Evolutionary conservation across 192 early-diverging fungal genomes (phyloP).

Genomic region (Lobosporangium transversale): DNA sequence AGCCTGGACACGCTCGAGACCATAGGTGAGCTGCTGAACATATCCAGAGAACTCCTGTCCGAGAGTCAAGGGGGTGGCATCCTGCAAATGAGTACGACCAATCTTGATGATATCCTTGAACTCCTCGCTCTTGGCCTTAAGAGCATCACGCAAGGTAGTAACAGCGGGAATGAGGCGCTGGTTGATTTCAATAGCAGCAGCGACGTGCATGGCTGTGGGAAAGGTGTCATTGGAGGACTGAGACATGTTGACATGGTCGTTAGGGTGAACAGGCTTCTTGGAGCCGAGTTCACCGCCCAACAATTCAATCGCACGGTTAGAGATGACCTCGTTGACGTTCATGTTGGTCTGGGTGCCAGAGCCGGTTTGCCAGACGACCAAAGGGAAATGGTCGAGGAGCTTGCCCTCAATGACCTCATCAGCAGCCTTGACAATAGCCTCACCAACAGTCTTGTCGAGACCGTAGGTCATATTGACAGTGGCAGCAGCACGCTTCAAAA

Average conservation of each 20-base stretch:
- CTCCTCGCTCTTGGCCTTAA: conserved; percentile 80
- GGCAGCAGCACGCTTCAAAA: conserved; percentile 95
- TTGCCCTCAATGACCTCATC: conserved; percentile 94
- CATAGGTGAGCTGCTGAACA: conserved; percentile 88
- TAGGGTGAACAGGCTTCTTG: conserved; percentile 97
- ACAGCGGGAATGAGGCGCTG: conserved; percentile 88
- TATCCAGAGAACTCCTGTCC: conserved; percentile 99
- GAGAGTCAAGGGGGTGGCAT: conserved; percentile 97
- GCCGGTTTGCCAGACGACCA: conserved; percentile 99
- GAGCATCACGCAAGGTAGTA: conserved; percentile 78
- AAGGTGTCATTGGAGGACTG: conserved; percentile 99
- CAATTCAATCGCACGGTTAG: conserved; percentile 98
- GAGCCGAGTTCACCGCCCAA: conserved; percentile 89
- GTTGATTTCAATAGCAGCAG: conserved; percentile 90
- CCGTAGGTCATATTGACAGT: conserved; percentile 93
- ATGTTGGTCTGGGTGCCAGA: conserved; percentile 99
- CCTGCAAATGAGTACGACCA: conserved; percentile 98
- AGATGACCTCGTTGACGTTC: conserved; percentile 98
- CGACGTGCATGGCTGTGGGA: conserved; percentile 99
- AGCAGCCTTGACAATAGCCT: conserved; percentile 89
- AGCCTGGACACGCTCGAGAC: conserved; percentile 87
- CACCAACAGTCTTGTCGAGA: conserved; percentile 82
- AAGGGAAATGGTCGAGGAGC: conserved; percentile 95
- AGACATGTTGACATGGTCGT: conserved; percentile 99
- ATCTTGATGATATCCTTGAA: conserved; percentile 98